These are phyloP conservation scores for Ostreobium quekettii DNA, from an alignment of 139 green algal genomes.

Conservation along the genomic window DNA sequence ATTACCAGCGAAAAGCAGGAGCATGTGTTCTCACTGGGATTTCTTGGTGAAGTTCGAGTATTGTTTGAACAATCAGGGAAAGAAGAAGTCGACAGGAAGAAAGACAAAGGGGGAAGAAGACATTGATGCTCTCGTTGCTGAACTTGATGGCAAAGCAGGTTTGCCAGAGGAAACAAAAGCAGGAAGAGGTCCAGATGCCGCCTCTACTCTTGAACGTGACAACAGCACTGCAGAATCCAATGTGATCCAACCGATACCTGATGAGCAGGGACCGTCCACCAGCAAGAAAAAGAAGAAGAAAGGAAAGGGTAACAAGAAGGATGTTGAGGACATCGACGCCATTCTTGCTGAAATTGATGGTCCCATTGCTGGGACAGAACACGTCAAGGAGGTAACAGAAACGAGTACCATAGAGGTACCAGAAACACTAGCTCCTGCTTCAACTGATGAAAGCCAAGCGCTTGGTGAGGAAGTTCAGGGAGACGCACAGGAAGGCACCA, in stretches of 20 bases:
- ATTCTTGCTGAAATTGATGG: slow-evolving; percentile 51
- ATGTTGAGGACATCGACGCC: slow-evolving; percentile 62
- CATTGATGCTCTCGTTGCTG: slow-evolving; percentile 57
- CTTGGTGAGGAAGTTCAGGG: no score
- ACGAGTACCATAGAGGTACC: no score
- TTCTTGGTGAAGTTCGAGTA: not conserved
- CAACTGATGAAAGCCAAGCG: no score
- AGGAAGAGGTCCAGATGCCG: slow-evolving; percentile 17
- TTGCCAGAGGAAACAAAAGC: no score
- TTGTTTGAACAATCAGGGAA: slow-evolving; percentile 24
- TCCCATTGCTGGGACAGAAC: no score
- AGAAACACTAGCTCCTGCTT: no score
- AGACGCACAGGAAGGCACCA: no score
- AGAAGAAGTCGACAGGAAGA: slow-evolving; percentile 43
- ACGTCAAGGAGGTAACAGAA: no score
- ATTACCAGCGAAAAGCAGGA: no score
- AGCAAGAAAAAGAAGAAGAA: slow-evolving; percentile 59
- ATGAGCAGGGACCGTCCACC: slow-evolving; percentile 20
- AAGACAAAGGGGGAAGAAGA: slow-evolving; percentile 36
- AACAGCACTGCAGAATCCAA: not conserved
- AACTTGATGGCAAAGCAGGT: no score
- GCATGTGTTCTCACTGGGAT: not conserved
- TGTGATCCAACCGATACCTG: no score
- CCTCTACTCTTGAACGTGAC: not conserved
- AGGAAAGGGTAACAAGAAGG: slow-evolving; percentile 41